These are phyloP conservation scores for Suillus ampliporus DNA, from an alignment of 768 basidiomycete genomes.

Conservation along the genomic window DNA sequence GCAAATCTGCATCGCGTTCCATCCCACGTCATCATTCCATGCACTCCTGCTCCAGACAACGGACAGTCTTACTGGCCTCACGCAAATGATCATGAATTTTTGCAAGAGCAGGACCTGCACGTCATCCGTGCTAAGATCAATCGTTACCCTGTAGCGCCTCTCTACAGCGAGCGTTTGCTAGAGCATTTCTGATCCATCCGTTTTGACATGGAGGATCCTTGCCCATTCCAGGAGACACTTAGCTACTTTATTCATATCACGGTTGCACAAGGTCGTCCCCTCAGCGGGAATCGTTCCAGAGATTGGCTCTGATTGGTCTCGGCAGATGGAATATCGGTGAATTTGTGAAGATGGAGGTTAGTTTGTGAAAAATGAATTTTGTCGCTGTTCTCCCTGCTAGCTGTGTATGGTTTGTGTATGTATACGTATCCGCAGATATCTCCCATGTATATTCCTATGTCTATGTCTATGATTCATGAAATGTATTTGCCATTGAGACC, in stretches of 20 bases:
- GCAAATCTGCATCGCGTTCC: constrained; percentile 5
- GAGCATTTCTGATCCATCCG: constrained; percentile 11
- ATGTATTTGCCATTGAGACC: background rate
- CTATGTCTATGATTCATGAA: background rate
- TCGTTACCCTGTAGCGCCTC: constrained; percentile 8
- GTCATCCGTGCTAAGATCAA: constrained; percentile 7
- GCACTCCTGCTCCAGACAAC: background rate
- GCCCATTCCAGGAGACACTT: constrained; percentile 2
- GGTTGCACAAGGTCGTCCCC: constrained; percentile 14
- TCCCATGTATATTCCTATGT: no score
- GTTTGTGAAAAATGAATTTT: background rate
- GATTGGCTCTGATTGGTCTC: constrained; percentile 15
- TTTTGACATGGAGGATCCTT: constrained; percentile 15
- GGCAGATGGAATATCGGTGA: background rate
- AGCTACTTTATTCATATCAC: constrained; percentile 13
- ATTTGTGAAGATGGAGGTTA: background rate
- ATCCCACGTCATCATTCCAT: background rate
- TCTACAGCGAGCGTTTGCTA: background rate
- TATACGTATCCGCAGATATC: no score
- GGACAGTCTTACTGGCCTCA: constrained; percentile 3
- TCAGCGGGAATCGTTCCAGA: constrained; percentile 17
- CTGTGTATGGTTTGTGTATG: no score
- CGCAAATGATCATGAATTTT: background rate
- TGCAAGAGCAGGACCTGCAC: constrained; percentile 6
- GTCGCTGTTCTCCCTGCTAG: no score